phyloP scores from a whole-genome alignment of 2,329 filamentous ascomycete genomes.

The Trichoderma oligosporum region DNA sequence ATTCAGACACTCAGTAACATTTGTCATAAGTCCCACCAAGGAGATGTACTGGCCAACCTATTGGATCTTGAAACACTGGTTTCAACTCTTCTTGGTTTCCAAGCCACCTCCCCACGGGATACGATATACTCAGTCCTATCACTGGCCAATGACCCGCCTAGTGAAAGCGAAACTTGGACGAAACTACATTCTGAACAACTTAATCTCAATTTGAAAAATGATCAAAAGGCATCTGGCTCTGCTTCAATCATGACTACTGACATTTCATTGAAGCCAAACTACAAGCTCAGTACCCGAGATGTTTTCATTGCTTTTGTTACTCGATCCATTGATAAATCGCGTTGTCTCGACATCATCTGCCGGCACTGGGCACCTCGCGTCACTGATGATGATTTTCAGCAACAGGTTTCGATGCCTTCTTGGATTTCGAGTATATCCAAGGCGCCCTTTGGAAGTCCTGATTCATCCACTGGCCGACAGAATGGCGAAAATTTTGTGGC shows the following conservation, averaged over 20 bases:
- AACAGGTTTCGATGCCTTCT: background rate
- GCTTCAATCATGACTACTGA: background rate
- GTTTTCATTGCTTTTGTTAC: slow-evolving; percentile 6
- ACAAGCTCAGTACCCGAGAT: background rate
- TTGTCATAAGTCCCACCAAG: background rate
- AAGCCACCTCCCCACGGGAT: background rate
- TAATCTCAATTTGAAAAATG: background rate
- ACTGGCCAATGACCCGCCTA: background rate
- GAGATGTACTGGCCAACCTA: background rate
- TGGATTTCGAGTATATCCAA: background rate
- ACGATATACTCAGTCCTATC: slow-evolving; percentile 1
- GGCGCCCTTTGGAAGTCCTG: background rate
- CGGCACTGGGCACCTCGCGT: slow-evolving; percentile 1
- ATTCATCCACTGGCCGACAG: background rate
- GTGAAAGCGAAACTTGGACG: background rate
- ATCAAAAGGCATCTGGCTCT: background rate
- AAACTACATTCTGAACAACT: background rate
- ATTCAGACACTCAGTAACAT: background rate
- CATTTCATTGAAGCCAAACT: background rate
- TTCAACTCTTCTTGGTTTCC: background rate
- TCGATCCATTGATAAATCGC: background rate
- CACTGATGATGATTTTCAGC: background rate
- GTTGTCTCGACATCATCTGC: background rate
- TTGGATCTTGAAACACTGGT: slow-evolving; percentile 3
- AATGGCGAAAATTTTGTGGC: slow-evolving; percentile 1